Base-by-base conservation (phyloP, 768 basidiomycete species). In the Lactarius sp. region DNA sequence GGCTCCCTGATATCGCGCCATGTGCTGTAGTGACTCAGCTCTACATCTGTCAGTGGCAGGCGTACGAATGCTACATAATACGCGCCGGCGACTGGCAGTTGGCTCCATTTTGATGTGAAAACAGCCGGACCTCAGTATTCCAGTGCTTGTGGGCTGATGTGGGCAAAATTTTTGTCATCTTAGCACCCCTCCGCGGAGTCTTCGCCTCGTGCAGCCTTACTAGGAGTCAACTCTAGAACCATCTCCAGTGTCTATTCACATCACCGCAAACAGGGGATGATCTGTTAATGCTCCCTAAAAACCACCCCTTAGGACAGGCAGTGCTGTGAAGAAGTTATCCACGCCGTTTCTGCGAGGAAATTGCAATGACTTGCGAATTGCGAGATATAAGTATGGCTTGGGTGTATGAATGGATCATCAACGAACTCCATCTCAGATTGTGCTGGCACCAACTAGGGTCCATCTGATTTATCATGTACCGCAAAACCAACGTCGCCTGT, bases 401-500 rank as follows among this genome's bases (percentile, higher is more conserved):
- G 44, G 41, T 33, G 16, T 31, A n/a, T 2, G 52, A n/a, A 13
- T 10, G 6, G 4, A 6, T 61, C 53, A 12, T 51, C 49, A 34
- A 12, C 33, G 27, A 18, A 7, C 22, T n/a, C 34, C n/a, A 36
- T 51, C 56, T 50, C 33, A 41, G 47, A 54, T 41, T 34, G 34
- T 46, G 46, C 12, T 33, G 31, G 22, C 20, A 49, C n/a, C 47
- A 49, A 18, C 18, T 10, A 41, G 20, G 6, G 20, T n/a, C 34
- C 50, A 50, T 39, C 22, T 20, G 8, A 49, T 6, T 18, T 31
- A 34, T 31, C 33, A 66, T 66, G 65, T 59, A 56, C 49, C 56
- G 52, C 8, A 51, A 36, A 22, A 66, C 65, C n/a, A 66, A 66
- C 62, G 34, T 66, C 39, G 57, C 65, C 6, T 66, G 65, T 66